Conservation (phyloP, 2,329 filamentous ascomycete species). For the Sporothrix variecibatus region DNA sequence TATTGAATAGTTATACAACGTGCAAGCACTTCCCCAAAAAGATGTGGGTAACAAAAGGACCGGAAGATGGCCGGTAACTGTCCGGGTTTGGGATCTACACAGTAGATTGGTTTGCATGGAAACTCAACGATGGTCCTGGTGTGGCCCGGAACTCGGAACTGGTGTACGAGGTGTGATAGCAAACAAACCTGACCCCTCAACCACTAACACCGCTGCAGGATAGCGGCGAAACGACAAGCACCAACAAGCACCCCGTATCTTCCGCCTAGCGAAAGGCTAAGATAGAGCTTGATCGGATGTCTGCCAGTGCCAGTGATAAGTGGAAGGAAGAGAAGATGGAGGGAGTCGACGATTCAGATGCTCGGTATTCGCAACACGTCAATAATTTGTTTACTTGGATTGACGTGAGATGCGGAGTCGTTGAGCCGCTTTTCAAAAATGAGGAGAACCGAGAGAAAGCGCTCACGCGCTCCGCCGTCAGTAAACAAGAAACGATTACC, state of each 20-base stretch:
- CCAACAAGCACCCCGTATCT: neutral
- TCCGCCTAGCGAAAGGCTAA: neutral
- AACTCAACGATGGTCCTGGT: neutral
- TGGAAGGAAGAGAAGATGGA: too few species aligned
- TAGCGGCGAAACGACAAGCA: neutral
- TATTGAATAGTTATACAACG: conserved; percentile 3
- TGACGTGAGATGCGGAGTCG: neutral
- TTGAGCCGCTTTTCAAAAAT: neutral
- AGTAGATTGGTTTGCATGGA: neutral
- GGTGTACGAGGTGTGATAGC: neutral
- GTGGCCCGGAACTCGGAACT: conserved; percentile 3
- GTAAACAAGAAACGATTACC: neutral
- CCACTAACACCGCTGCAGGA: neutral
- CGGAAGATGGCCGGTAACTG: neutral
- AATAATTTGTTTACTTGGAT: neutral
- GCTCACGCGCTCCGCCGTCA: neutral
- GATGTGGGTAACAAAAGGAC: neutral
- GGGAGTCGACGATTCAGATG: neutral
- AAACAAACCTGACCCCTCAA: neutral
- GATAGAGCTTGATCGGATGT: neutral
- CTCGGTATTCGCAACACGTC: neutral
- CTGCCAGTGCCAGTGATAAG: neutral
- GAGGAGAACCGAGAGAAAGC: neutral
- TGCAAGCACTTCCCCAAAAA: neutral
- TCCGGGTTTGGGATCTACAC: neutral